Percentiles rank a stretch among this genome's conserved stretches.
These are phyloP conservation scores for Fragilariopsis cylindrus DNA, from an alignment of 108 stramenopile genomes.

Conservation along the genomic window DNA sequence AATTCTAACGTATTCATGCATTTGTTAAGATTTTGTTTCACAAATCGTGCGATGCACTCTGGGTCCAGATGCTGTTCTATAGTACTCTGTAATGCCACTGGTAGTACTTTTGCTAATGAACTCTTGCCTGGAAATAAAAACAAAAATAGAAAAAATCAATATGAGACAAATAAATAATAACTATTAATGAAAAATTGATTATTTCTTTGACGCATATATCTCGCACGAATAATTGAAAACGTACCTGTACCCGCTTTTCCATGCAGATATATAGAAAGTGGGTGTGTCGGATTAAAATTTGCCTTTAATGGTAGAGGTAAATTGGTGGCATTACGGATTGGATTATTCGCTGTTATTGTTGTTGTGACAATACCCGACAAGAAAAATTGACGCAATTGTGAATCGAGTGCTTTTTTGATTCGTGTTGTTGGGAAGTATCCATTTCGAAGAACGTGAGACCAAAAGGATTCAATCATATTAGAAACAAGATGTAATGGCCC, in stretches of 20 bases:
- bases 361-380: slow-evolving; percentile 20
- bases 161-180: background rate
- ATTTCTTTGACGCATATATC: background rate
- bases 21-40: slow-evolving; percentile 82
- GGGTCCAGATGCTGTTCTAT: slow-evolving; percentile 54
- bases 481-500: slow-evolving; percentile 35
- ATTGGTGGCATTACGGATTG: background rate
- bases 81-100: slow-evolving; percentile 47
- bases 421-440: slow-evolving; percentile 50
- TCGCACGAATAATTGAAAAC: background rate
- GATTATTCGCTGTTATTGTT: background rate
- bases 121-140: slow-evolving; percentile 36
- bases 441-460: slow-evolving; percentile 41
- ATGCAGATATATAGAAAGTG: slow-evolving; percentile 61
- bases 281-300: slow-evolving; percentile 56
- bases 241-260: slow-evolving; percentile 62
- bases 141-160: background rate
- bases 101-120: slow-evolving; percentile 51
- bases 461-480: slow-evolving; percentile 52
- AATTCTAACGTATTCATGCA: slow-evolving; percentile 36
- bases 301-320: slow-evolving; percentile 39
- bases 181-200: background rate
- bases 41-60: slow-evolving; percentile 60
- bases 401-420: slow-evolving; percentile 34
- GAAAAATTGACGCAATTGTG: slow-evolving; percentile 38